These are phyloP conservation scores for Truncatella angustata DNA, from an alignment of 2,329 filamentous ascomycete species.

Conservation along the genomic window DNA sequence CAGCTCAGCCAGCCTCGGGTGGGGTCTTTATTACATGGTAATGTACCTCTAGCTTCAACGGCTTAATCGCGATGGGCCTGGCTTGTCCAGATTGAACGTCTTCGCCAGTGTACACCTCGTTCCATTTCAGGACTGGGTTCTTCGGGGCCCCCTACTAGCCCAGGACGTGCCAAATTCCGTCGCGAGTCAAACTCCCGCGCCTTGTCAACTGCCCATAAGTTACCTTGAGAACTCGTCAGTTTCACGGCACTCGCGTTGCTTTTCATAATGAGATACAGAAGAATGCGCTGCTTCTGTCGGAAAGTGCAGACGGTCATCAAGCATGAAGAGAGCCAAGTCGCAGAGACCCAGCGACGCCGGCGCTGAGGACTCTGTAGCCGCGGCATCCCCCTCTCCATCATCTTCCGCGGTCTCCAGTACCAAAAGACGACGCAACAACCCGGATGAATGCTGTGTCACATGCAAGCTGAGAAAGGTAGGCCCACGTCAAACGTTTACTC, in stretches of 20 bases:
- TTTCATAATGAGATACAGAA: conserved; percentile 1
- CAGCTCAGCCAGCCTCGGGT: neutral
- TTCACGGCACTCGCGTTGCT: neutral
- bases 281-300: neutral
- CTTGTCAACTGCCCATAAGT: conserved; percentile 3
- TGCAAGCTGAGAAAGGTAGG: conserved; percentile 37
- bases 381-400: conserved; percentile 2
- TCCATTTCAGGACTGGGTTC: neutral
- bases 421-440: conserved; percentile 10
- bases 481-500: no score
- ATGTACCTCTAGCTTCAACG: conserved; percentile 2
- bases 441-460: conserved; percentile 29
- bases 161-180: conserved; percentile 2
- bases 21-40: neutral
- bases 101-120: neutral
- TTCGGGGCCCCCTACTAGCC: neutral
- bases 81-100: neutral
- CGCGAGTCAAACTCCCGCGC: conserved; percentile 2
- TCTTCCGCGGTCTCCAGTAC: neutral
- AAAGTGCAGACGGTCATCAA: neutral
- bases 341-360: neutral
- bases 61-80: conserved; percentile 3
- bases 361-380: neutral
- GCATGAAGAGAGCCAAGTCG: conserved; percentile 6
- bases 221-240: neutral